A percentile compares a stretch with the other conserved stretches of the same genome.
Conservation (phyloP, 805 yeast genomes). For the Tanozyma kutaoensis region DNA sequence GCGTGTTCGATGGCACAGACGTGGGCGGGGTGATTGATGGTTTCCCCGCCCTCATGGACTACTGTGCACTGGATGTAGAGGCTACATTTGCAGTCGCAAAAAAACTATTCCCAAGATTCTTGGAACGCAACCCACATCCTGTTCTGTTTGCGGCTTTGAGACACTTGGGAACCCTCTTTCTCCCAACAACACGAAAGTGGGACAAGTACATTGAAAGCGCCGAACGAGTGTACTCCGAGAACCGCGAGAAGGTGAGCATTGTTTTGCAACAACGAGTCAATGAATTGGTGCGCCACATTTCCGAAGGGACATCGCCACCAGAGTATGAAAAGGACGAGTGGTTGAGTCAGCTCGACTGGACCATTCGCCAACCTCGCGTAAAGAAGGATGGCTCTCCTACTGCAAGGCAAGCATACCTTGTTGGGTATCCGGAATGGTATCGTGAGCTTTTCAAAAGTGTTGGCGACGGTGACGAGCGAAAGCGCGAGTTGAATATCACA, state of each 20-base stretch:
- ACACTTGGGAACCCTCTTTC: slow-evolving; percentile 55
- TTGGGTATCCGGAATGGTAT: slow-evolving; percentile 95
- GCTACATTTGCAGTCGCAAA: slow-evolving; percentile 61
- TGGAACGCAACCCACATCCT: slow-evolving; percentile 74
- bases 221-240: slow-evolving; percentile 51
- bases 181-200: slow-evolving; percentile 76
- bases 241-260: slow-evolving; percentile 39
- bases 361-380: slow-evolving; percentile 39
- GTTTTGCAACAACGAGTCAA: slow-evolving; percentile 49
- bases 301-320: slow-evolving; percentile 15
- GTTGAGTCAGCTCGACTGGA: slow-evolving; percentile 88
- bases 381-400: slow-evolving; percentile 59
- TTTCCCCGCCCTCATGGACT: slow-evolving; percentile 50
- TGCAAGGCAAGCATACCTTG: slow-evolving; percentile 61
- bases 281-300: slow-evolving; percentile 33
- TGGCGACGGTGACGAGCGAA: slow-evolving; percentile 16
- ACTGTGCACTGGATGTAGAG: slow-evolving; percentile 78
- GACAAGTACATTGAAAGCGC: slow-evolving; percentile 52
- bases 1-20: slow-evolving; percentile 43
- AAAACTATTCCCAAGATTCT: slow-evolving; percentile 58
- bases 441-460: slow-evolving; percentile 34
- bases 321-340: slow-evolving; percentile 62
- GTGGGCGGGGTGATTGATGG: slow-evolving; percentile 39
- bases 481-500: slow-evolving; percentile 41
- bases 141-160: slow-evolving; percentile 83